Conservation (phyloP, 805 yeast genomes). For the Myxozyma mucilagina region DNA sequence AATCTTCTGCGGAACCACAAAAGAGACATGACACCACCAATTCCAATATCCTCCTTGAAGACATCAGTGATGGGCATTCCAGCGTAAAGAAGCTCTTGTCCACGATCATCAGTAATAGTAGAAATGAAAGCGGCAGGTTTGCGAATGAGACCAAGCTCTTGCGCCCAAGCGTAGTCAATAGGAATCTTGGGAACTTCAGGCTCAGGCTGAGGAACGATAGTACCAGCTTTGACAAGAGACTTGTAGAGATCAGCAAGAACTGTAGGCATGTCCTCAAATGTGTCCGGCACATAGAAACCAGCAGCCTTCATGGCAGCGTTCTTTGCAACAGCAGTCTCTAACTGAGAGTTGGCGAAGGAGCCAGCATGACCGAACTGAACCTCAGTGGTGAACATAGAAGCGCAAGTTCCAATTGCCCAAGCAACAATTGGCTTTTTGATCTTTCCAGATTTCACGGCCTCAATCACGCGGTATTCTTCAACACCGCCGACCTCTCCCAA, state of each 20-base stretch:
- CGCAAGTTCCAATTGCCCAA: slow-evolving; percentile 71
- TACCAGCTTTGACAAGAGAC: slow-evolving; percentile 52
- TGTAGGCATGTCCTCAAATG: slow-evolving; percentile 53
- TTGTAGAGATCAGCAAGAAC: slow-evolving; percentile 65
- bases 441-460: slow-evolving; percentile 62
- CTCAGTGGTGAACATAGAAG: slow-evolving; percentile 70
- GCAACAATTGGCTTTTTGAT: slow-evolving; percentile 70
- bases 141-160: slow-evolving; percentile 49
- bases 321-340: slow-evolving; percentile 67
- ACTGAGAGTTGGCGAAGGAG: slow-evolving; percentile 68
- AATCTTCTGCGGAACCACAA: slow-evolving; percentile 50
- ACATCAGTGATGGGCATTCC: slow-evolving; percentile 51
- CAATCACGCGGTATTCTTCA: slow-evolving; percentile 70
- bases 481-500: slow-evolving; percentile 74
- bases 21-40: slow-evolving; percentile 51
- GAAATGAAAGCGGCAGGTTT: slow-evolving; percentile 52
- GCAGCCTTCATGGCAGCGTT: slow-evolving; percentile 83
- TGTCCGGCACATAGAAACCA: slow-evolving; percentile 88
- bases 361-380: slow-evolving; percentile 67
- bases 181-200: slow-evolving; percentile 52
- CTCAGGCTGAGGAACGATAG: slow-evolving; percentile 44
- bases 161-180: slow-evolving; percentile 51
- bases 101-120: slow-evolving; percentile 51
- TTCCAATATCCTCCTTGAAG: slow-evolving; percentile 50
- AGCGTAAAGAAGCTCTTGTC: slow-evolving; percentile 49